A percentile compares a stretch with the other conserved stretches of the same genome.
Conservation (phyloP, 768 basidiomycete species). For the Boletus bicolor region DNA sequence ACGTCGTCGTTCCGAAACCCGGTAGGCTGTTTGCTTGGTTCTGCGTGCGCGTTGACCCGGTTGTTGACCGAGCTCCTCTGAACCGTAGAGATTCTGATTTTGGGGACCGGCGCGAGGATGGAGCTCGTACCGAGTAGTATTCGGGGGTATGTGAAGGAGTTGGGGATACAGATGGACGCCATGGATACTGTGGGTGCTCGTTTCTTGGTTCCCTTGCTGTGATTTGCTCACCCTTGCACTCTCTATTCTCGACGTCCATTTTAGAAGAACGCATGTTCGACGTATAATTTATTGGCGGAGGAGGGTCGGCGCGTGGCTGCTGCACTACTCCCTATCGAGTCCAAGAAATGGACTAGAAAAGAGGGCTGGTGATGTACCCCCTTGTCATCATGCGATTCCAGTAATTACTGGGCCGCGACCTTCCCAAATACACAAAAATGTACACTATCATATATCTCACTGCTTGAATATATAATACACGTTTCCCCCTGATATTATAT, state of each 20-base stretch:
- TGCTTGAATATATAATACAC: constrained; percentile 10
- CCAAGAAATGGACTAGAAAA: constrained; percentile 48
- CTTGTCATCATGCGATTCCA: neutral
- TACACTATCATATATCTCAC: constrained; percentile 14
- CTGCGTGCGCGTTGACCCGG: neutral
- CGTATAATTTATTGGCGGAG: constrained; percentile 90
- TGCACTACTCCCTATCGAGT: constrained; percentile 71
- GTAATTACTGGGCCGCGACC: neutral
- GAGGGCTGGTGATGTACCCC: constrained; percentile 1
- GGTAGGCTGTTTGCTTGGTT: constrained; percentile 44
- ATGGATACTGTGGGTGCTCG: constrained; percentile 67
- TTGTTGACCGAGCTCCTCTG: neutral
- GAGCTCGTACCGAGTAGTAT: constrained; percentile 67
- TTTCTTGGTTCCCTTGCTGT: neutral
- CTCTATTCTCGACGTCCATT: neutral
- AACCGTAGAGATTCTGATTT: constrained; percentile 76
- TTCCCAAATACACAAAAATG: neutral
- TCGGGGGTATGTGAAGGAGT: constrained; percentile 59
- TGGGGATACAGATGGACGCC: constrained; percentile 86
- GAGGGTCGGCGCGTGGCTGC: constrained; percentile 93
- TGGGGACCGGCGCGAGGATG: constrained; percentile 80
- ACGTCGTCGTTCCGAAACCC: constrained; percentile 79
- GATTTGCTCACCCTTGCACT: neutral
- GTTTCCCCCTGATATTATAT: neutral
- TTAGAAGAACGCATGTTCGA: constrained; percentile 90